These are phyloP conservation scores for Daldinia eschscholtzii DNA, from an alignment of 2,329 filamentous ascomycete genomes.

Conservation along the genomic window DNA sequence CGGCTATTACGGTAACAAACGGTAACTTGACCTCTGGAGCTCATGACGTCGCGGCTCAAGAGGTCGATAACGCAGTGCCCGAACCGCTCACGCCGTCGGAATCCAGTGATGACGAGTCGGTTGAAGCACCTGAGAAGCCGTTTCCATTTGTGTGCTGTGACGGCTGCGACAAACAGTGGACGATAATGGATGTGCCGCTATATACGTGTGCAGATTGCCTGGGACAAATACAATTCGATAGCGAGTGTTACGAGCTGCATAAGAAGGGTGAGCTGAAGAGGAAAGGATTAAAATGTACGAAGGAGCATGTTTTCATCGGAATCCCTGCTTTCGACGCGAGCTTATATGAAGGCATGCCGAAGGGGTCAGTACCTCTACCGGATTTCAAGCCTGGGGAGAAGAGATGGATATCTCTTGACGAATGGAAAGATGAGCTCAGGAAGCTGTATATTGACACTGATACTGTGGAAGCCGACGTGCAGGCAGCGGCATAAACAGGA, in stretches of 20 bases:
- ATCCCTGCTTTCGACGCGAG: constrained; percentile 45
- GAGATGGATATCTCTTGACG: constrained; percentile 48
- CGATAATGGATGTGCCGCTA: constrained; percentile 44
- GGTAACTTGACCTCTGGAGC: neutral
- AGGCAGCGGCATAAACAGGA: neutral
- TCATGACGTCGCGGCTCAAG: neutral
- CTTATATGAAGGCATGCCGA: constrained; percentile 43
- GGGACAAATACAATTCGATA: constrained; percentile 42
- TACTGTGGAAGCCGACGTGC: neutral
- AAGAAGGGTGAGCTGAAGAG: constrained; percentile 39
- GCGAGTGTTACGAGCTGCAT: constrained; percentile 43
- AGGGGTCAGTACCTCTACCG: constrained; percentile 44
- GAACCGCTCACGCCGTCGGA: constrained; percentile 9
- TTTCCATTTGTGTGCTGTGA: constrained; percentile 45
- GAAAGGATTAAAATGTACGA: constrained; percentile 43
- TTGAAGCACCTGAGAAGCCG: constrained; percentile 40
- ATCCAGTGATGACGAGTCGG: constrained; percentile 2
- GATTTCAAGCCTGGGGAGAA: constrained; percentile 32
- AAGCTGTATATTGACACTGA: constrained; percentile 41
- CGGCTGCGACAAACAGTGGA: constrained; percentile 47
- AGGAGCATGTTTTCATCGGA: constrained; percentile 46
- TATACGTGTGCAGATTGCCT: constrained; percentile 50
- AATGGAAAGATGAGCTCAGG: constrained; percentile 48
- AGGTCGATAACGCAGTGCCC: neutral
- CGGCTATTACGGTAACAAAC: neutral